These are phyloP conservation scores for Durio zibethinus DNA, from an alignment of 345 rosid genomes.

Conservation along the genomic window DNA sequence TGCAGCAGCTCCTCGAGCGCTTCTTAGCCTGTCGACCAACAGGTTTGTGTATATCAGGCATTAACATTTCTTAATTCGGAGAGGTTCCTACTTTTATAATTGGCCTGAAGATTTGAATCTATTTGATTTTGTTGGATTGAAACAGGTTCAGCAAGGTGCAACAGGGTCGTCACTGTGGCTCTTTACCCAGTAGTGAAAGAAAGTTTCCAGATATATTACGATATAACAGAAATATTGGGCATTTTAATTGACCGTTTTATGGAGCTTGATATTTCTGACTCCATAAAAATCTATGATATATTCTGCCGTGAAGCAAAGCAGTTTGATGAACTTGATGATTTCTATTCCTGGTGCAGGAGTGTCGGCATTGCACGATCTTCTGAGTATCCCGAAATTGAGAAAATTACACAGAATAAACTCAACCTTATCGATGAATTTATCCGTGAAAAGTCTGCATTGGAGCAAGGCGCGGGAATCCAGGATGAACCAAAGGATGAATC, in stretches of 20 bases:
- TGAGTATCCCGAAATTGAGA: conserved; percentile 80
- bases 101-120: no score
- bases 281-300: conserved; percentile 61
- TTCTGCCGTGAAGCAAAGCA: conserved; percentile 64
- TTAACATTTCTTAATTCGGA: not conserved
- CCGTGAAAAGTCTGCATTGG: conserved; percentile 55
- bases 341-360: conserved; percentile 71
- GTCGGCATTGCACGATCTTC: conserved; percentile 64
- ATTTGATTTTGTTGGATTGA: not conserved
- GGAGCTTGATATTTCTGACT: conserved; percentile 62
- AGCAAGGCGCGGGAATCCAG: conserved; percentile 18
- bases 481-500: conserved; percentile 26
- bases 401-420: conserved; percentile 71
- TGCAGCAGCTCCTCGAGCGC: conserved; percentile 79
- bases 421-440: conserved; percentile 81
- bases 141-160: conserved; percentile 61
- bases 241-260: conserved; percentile 66
- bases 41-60: conserved; percentile 35
- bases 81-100: not conserved
- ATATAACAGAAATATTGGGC: conserved; percentile 55
- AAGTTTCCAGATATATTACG: conserved; percentile 71
- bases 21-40: conserved; percentile 85
- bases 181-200: conserved; percentile 67
- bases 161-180: conserved; percentile 74
- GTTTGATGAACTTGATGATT: conserved; percentile 59